phyloP scores from a whole-genome alignment of 345 rosid genomes.

The Lepidium aucheri region DNA sequence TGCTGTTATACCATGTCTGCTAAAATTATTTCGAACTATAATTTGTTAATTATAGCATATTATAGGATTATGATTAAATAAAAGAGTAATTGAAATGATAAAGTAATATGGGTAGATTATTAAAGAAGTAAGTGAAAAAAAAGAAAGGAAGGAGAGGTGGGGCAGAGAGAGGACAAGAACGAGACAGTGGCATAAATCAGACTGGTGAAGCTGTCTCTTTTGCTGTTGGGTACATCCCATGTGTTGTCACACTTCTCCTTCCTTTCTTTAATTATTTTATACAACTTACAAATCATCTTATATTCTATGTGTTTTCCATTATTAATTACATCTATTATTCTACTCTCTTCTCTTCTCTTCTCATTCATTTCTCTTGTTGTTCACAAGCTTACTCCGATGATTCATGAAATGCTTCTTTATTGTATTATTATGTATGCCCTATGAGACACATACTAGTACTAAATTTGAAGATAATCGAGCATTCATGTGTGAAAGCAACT shows the following conservation, averaged over 20 bases:
- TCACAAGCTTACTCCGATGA: conserved; percentile 3
- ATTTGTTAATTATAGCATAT: neutral
- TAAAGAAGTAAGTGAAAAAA: neutral
- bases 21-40: neutral
- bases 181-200: conserved; percentile 29
- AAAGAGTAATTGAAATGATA: neutral
- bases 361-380: neutral
- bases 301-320: conserved; percentile 18
- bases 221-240: conserved; percentile 29
- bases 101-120: neutral
- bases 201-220: conserved; percentile 26
- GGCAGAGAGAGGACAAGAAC: conserved; percentile 27
- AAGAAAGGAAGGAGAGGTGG: conserved; percentile 11
- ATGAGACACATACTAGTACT: neutral
- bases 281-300: conserved; percentile 17
- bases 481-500: neutral
- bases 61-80: neutral
- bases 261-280: neutral
- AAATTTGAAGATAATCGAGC: neutral
- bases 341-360: conserved; percentile 7
- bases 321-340: neutral
- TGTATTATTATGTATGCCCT: neutral
- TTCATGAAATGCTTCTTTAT: neutral
- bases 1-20: neutral
- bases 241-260: conserved; percentile 31